Base-by-base conservation (phyloP, 768 basidiomycete species). In the Neoboletus subvelutipes region DNA sequence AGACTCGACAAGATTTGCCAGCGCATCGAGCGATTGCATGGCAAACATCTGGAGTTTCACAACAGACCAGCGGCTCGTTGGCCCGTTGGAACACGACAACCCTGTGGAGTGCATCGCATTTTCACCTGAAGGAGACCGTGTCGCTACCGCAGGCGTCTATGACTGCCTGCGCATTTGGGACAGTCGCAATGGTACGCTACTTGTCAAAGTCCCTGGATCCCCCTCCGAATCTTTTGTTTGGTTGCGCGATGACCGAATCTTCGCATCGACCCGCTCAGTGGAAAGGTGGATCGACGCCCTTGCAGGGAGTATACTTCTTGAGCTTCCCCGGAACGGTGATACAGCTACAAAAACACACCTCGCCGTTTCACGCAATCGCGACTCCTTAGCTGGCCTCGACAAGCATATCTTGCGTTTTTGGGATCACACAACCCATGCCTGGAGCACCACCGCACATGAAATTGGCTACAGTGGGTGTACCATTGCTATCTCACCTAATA, bases 161-260 rank as follows among this genome's bases (percentile, higher is more conserved):
- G n/a, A n/a, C n/a, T n/a, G n/a, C n/a, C n/a, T n/a, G n/a, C n/a
- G n/a, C n/a, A n/a, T n/a, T n/a, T n/a, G n/a, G n/a, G n/a, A n/a
- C n/a, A n/a, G n/a, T n/a, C n/a, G n/a, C n/a, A n/a, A n/a, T n/a
- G n/a, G n/a, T n/a, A n/a, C 26, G 3, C 6, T 50, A 3, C 18
- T 64, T 17, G 11, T 41, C 22, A 39, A 64, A 1, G 18, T 56
- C 10, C 24, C 54, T 1, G 54, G 5, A 1, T 54, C 50, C 45
- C 55, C 37, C 29, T 57, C 54, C 4, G 62, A 64, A 20, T 59
- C 61, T 2, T 33, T 63, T 24, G 45, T 63, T 33, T 63, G 62
- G 62, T n/a, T n/a, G n/a, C n/a, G n/a, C n/a, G n/a, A n/a, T n/a
- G n/a, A n/a, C n/a, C n/a, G n/a, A n/a, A n/a, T n/a, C n/a, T n/a